Base-by-base conservation (phyloP, 768 basidiomycete genomes). In the Terana coerulea region DNA sequence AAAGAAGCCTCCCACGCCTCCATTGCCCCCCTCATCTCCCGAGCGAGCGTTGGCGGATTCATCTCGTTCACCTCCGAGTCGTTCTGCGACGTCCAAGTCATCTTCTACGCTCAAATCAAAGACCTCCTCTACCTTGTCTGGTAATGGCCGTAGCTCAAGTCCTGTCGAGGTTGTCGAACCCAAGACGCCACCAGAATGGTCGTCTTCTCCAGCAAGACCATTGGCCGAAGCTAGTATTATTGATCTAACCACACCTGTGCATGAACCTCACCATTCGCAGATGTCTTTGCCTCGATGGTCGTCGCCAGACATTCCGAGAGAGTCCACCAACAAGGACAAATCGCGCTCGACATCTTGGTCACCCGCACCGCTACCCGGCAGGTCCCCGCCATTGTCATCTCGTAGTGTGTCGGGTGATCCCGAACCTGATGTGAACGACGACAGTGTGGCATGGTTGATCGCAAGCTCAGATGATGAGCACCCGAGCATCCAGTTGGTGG, bases 401-500 rank as follows among this genome's bases (percentile, higher is more conserved):
- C 53, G 46, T 11, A 50, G 55, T 36, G 52, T 47, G 34, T 49
- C 59, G 28, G 53, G 60, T 12, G 53, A 48, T 19, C 30, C 31
- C 25, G 17, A 49, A 37, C 31, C 11, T 30, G 24, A 42, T 42
- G 37, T 15, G 5, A 52, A 43, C 15, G 63, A 70, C 31, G 64
- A 73, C 42, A 74, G 74, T 58, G 82, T 87, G 68, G 75, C 79
- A 2, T 87, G 84, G 85, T 68, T 88, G 19, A 64, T 87, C 9
- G 83, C 81, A 22, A 83, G 82, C 51, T n/a, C n/a, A n/a, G 37
- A 39, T 17, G 83, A 86, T 46, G 84, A 75, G n/a, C 72, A 84
- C 39, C 72, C 71, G 9, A 70, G 73, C 37, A 24, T 52, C 2
- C 72, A 75, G 51, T 76, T 83, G 33, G 43, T 78, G n/a, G 68